phyloP scores from a whole-genome alignment of 306 rosid genomes.

The Begonia masoniana region DNA sequence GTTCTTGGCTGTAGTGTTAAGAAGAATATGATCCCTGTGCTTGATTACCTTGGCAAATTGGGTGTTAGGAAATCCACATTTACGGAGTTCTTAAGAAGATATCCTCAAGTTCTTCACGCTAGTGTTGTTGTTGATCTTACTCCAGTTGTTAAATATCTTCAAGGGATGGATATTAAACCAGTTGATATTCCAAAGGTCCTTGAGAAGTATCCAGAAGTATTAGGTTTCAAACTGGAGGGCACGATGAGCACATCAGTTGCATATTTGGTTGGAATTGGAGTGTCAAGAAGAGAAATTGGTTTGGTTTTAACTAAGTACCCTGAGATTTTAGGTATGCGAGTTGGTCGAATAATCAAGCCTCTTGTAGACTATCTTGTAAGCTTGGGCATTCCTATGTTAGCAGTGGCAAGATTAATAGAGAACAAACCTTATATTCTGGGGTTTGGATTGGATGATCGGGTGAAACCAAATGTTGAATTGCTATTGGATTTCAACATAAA shows the following conservation, averaged over 20 bases:
- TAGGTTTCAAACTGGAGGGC: slow-evolving; percentile 96
- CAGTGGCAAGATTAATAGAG: slow-evolving; percentile 86
- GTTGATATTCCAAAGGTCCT: slow-evolving; percentile 71
- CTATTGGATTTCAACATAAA: slow-evolving; percentile 65
- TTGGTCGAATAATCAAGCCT: slow-evolving; percentile 80
- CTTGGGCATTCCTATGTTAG: slow-evolving; percentile 83
- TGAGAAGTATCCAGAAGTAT: slow-evolving; percentile 78
- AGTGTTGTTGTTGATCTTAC: slow-evolving; percentile 89
- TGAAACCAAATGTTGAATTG: slow-evolving; percentile 65
- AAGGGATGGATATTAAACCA: slow-evolving; percentile 87
- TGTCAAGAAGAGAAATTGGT: slow-evolving; percentile 84
- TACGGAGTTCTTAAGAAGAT: slow-evolving; percentile 67
- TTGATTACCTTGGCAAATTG: slow-evolving; percentile 88
- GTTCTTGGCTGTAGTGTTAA: slow-evolving; percentile 97
- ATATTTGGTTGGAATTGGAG: slow-evolving; percentile 81
- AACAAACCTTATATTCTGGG: slow-evolving; percentile 76
- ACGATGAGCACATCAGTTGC: slow-evolving; percentile 98
- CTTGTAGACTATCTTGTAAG: slow-evolving; percentile 73
- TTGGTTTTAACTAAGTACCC: slow-evolving; percentile 73
- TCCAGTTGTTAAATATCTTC: slow-evolving; percentile 80
- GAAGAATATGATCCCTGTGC: slow-evolving; percentile 98
- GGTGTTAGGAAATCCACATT: slow-evolving; percentile 82
- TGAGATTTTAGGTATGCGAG: slow-evolving; percentile 92
- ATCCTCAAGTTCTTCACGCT: slow-evolving; percentile 93
- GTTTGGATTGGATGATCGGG: slow-evolving; percentile 59